These are phyloP conservation scores for Fusarium cicatricum DNA, from an alignment of 2,329 filamentous ascomycete species.

Conservation along the genomic window DNA sequence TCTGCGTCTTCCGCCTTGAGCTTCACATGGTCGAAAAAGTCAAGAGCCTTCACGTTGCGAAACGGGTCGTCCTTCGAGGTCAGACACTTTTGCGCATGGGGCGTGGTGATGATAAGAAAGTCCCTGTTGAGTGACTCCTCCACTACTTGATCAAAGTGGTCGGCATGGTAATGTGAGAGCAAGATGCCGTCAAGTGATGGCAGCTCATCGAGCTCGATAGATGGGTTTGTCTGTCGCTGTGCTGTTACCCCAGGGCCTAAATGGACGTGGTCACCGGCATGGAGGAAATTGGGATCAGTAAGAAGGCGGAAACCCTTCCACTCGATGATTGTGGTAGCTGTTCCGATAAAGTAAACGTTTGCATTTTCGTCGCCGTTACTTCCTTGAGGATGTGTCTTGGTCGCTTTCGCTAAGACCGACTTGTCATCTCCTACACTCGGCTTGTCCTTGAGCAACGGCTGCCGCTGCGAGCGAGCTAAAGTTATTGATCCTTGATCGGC, in stretches of 20 bases:
- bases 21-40: conserved; percentile 62
- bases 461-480: conserved; percentile 16
- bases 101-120: conserved; percentile 70
- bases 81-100: conserved; percentile 65
- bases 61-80: conserved; percentile 59
- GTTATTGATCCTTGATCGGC: conserved; percentile 17
- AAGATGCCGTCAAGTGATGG: conserved; percentile 67
- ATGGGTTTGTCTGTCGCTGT: conserved; percentile 64
- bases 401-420: conserved; percentile 14
- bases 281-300: conserved; percentile 71
- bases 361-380: conserved; percentile 25
- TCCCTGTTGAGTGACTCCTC: conserved; percentile 53
- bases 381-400: conserved; percentile 26
- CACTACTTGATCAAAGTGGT: conserved; percentile 53
- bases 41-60: conserved; percentile 61
- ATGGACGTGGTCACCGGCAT: conserved; percentile 71
- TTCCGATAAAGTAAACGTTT: conserved; percentile 63
- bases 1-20: conserved; percentile 5
- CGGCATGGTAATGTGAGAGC: conserved; percentile 70
- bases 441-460: conserved; percentile 20
- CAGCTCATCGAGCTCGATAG: conserved; percentile 65
- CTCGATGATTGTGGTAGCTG: conserved; percentile 63
- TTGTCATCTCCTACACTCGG: conserved; percentile 6
- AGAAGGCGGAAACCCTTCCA: conserved; percentile 62
- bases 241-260: conserved; percentile 69